Base-by-base conservation (phyloP, 768 basidiomycete species). In the Lactarius sanguifluus region DNA sequence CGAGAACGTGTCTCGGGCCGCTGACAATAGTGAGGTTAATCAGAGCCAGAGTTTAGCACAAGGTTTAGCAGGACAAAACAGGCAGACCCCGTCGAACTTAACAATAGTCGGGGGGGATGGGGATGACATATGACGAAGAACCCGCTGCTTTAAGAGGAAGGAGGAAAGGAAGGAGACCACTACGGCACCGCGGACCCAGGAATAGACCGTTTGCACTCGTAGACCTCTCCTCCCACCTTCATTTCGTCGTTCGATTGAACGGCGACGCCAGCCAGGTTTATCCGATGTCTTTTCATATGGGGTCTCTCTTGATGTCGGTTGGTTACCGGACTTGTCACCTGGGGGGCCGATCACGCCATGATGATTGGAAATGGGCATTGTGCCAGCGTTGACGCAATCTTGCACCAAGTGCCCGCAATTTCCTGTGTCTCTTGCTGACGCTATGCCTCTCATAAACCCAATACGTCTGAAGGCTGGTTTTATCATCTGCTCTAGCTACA, bases 361-460 rank as follows among this genome's bases (percentile, higher is more conserved):
- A 13, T 30, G 3, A n/a, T 16, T 32, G 6, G 47, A 28, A 64
- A 28, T 65, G 28, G 8, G 8, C 25, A 15, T 54, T 41, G 18
- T 54, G 43, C 61, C 30, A 67, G 12, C 8, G 38, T 47, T 70
- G 69, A 70, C 64, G 69, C 69, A 34, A 70, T 70, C 16, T 68
- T 55, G 60, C 59, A 66, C 61, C 25, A 65, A 62, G 38, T 47
- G 36, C n/a, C 54, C 20, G 52, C 45, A 50, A 50, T 38, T 2
- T 23, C 12, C 60, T 41, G 32, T 43, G 10, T 43, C n/a, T 1
- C 43, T 38, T n/a, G 18, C 34, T 54, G 32, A 45, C 23, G 30
- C 38, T 13, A 50, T 45, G 59, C 18, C 54, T 3, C 7, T 8
- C 55, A 34, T 43, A 43, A 23, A 12, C 2, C 36, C 28, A 23